Base-by-base conservation (phyloP, 257 asterid species). In the Prunella vulgaris region DNA sequence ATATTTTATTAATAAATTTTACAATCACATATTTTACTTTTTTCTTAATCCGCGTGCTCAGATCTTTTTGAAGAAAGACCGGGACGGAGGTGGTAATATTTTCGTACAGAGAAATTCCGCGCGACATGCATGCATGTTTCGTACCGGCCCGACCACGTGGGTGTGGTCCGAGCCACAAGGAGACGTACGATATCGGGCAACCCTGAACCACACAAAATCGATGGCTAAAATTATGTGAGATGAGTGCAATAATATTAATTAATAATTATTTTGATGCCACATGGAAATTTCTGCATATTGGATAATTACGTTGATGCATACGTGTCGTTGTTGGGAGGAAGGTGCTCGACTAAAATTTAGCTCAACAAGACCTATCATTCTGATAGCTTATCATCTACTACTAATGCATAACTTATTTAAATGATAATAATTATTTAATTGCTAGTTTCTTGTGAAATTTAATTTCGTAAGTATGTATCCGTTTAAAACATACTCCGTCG, bases 131-230 rank as follows among this genome's bases (percentile, higher is more conserved):
- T 20, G 64, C 22, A n/a, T 22, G 63, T 64, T 24, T 21, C 28
- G 8, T 3, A 27, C 30, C 13, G 44, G 79, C 15, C 56, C 62
- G 33, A 46, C 46, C 71, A 70, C 80, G 80, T 76, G 73, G 73
- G 38, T 35, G 52, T 20, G 37, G 40, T 49, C 52, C 51, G 76
- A 70, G 20, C 61, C 38, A 14, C 69, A 3, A 1, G 3, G 71
- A 27, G 5, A 17, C 71, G 77, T 72, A 66, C 33, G 32, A 22
- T 17, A 5, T 17, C 12, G 46, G 71, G 3, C 48, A 64, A 10
- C 35, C 6, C 37, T 61, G 60, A 33, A 61, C 66, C 75, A 25
- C 3, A 53, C 17, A 48, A 27, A n/a, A 22, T 25, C 25, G 40
- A 22, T 74, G 68, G 64, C 22, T 48, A 17, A 57, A 46, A n/a